phyloP scores from a whole-genome alignment of 116 monocot genomes.

The Dioscorea cayenensis region DNA sequence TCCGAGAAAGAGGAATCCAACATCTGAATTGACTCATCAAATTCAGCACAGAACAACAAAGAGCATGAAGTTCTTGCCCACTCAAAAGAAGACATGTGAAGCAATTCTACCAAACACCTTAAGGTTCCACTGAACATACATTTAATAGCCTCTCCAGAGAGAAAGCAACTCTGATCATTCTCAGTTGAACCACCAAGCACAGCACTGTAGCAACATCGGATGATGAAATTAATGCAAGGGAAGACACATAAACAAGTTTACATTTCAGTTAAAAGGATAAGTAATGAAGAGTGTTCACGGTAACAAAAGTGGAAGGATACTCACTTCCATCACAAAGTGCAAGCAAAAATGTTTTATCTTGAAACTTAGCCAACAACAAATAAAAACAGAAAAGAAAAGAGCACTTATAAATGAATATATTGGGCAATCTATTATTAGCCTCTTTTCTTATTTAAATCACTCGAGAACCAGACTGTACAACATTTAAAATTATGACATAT shows the following conservation, averaged over 20 bases:
- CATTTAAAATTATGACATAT: too few relatives aligned
- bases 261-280: neutral
- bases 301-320: too few relatives aligned
- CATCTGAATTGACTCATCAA: conserved; percentile 13
- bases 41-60: conserved; percentile 32
- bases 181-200: conserved; percentile 70
- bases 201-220: conserved; percentile 37
- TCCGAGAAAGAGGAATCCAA: conserved; percentile 13
- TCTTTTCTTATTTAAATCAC: too few relatives aligned
- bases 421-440: too few relatives aligned
- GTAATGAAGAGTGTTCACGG: too few relatives aligned
- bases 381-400: too few relatives aligned
- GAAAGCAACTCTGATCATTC: conserved; percentile 57
- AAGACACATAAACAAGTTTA: neutral
- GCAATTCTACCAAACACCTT: conserved; percentile 29
- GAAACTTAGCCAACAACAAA: neutral
- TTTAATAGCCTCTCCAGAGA: conserved; percentile 42
- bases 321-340: too few relatives aligned
- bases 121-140: conserved; percentile 42
- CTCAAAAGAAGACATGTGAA: conserved; percentile 43
- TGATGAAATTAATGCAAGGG: conserved; percentile 1
- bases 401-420: too few relatives aligned
- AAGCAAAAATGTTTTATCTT: neutral
- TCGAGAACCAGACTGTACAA: too few relatives aligned
- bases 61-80: conserved; percentile 50